These are phyloP conservation scores for Tetraselmis striata DNA, from an alignment of 139 green algal species.

Conservation along the genomic window DNA sequence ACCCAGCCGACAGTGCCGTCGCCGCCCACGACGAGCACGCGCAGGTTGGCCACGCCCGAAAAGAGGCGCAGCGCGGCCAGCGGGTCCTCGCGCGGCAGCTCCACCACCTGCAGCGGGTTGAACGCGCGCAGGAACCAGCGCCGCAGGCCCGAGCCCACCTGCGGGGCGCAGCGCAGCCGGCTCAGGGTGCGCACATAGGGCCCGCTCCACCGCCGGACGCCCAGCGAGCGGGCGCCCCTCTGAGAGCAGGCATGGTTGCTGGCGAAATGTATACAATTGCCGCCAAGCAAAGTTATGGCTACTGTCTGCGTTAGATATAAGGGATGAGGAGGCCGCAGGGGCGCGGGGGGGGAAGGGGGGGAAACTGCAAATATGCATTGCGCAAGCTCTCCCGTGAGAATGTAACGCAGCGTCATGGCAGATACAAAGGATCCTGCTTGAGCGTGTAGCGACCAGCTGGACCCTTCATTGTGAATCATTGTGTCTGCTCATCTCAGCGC, in stretches of 20 bases:
- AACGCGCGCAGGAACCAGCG: slow-evolving; percentile 65
- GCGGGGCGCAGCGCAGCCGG: not conserved
- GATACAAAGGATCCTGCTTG: too few species aligned
- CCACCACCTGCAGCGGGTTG: slow-evolving; percentile 66
- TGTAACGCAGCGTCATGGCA: too few species aligned
- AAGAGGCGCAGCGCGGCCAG: slow-evolving; percentile 62
- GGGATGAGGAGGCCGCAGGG: too few species aligned
- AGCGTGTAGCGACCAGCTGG: too few species aligned
- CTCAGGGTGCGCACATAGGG: not conserved
- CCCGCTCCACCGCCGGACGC: not conserved
- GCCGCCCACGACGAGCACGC: slow-evolving; percentile 69
- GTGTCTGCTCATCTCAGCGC: too few species aligned
- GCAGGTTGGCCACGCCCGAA: slow-evolving; percentile 36
- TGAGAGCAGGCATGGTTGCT: not conserved
- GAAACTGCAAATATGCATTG: too few species aligned
- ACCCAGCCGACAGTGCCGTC: slow-evolving; percentile 78
- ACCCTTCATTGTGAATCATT: too few species aligned
- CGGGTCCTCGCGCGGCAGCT: slow-evolving; percentile 54
- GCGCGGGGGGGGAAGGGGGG: too few species aligned
- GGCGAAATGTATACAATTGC: not conserved
- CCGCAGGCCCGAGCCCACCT: slow-evolving; percentile 34
- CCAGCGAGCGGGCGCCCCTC: too few species aligned
- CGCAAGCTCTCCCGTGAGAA: too few species aligned
- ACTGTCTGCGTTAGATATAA: too few species aligned
- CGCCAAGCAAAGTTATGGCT: too few species aligned